Conservation (phyloP, 2,329 filamentous ascomycete species). For the Neonectria sp. region DNA sequence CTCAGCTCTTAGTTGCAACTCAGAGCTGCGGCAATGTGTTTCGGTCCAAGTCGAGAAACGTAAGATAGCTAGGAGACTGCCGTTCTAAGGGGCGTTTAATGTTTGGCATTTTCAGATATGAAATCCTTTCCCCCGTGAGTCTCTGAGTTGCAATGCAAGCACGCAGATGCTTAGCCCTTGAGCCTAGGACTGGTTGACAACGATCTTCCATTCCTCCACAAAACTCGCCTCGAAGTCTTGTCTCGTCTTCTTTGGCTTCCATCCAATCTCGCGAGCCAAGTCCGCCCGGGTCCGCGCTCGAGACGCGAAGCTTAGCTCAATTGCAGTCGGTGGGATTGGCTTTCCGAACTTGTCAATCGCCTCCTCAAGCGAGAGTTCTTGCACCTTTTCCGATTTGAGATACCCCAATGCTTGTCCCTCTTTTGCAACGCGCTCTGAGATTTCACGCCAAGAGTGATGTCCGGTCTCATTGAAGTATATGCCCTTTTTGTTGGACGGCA, state of each 20-base stretch:
- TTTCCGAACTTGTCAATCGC: constrained; percentile 30
- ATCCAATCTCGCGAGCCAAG: constrained; percentile 48
- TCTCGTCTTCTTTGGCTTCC: constrained; percentile 51
- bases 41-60: neutral
- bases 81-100: neutral
- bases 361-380: constrained; percentile 49
- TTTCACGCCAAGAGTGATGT: constrained; percentile 56
- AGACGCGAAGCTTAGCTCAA: constrained; percentile 53
- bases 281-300: constrained; percentile 43
- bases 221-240: constrained; percentile 46
- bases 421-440: constrained; percentile 54
- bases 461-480: constrained; percentile 61
- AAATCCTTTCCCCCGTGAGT: neutral
- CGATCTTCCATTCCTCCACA: constrained; percentile 32
- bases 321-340: constrained; percentile 38
- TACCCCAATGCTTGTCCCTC: constrained; percentile 49
- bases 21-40: neutral
- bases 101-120: neutral
- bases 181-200: neutral
- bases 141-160: neutral
- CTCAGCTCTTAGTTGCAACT: neutral
- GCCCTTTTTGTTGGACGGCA: constrained; percentile 55
- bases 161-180: neutral
- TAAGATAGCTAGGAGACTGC: neutral
- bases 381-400: constrained; percentile 48